Percentiles rank a stretch among this genome's conserved stretches.
These are phyloP conservation scores for Ochromonas danica DNA, from an alignment of 108 stramenopile genomes.

Conservation along the genomic window DNA sequence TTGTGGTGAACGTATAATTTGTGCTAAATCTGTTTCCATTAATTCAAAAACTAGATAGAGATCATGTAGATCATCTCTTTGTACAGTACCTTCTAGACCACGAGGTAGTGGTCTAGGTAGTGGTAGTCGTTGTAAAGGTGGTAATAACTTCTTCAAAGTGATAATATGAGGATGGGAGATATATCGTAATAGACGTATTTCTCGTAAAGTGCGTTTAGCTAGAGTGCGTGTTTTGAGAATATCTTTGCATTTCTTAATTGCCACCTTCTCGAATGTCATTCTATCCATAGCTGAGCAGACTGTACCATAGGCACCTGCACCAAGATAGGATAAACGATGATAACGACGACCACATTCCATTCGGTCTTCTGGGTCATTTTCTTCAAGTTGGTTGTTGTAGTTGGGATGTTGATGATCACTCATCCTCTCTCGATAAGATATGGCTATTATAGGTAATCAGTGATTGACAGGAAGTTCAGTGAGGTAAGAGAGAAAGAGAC, in stretches of 20 bases:
- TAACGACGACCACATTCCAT: no score
- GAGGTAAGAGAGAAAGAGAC: no score
- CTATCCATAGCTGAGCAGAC: background rate
- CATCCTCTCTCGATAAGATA: no score
- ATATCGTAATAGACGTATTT: constrained; percentile 41
- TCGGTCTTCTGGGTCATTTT: no score
- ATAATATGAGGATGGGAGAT: constrained; percentile 47
- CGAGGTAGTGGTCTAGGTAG: background rate
- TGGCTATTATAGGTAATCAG: no score
- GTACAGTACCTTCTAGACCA: background rate
- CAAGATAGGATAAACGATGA: no score
- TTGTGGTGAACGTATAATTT: constrained; percentile 58
- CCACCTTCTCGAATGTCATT: constrained; percentile 24
- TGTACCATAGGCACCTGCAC: background rate
- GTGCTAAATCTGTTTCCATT: constrained; percentile 64
- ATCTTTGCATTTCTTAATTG: constrained; percentile 41
- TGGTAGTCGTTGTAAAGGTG: constrained; percentile 8
- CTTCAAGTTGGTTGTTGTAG: no score
- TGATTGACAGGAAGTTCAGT: no score
- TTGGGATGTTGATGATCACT: no score
- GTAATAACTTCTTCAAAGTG: constrained; percentile 23
- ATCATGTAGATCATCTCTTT: constrained; percentile 8
- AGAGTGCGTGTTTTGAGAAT: constrained; percentile 37
- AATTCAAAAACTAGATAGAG: constrained; percentile 49
- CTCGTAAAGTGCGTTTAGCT: constrained; percentile 50